Evolutionary conservation across 768 basidiomycete species (phyloP), one percentile per base, ranked within the genome.

Genomic region (Auriscalpium vulgare): DNA sequence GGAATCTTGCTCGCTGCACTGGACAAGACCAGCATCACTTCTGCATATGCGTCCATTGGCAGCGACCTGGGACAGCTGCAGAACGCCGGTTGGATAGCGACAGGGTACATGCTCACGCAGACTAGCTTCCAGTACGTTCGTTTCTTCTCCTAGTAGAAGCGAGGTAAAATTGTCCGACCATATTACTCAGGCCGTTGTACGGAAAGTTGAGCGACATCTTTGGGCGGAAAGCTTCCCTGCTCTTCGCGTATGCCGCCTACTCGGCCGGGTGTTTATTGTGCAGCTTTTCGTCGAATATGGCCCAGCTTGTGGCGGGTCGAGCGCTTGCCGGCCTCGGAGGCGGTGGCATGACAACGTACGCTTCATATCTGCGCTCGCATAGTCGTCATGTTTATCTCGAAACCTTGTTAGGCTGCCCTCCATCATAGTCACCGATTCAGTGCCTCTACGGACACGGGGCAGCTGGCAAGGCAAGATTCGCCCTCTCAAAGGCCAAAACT

Each of bases 51-150:
- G 19, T 29, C 52, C 6, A 66, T 66, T n/a, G 65, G 64, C 10
- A 63, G 53, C 48, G 64, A 66, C 35, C 44, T 66, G 8, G 63
- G 63, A 3, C 62, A 65, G 48, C 60, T 66, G 6, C 62, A 63
- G 40, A 59, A 60, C 36, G 59, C 65, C n/a, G 36, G 59, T 37
- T 59, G 67, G 62, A 62, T 70, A 50, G 50, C 64, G n/a, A 66
- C 64, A 14, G 59, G 51, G 4, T 66, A 66, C 43, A 60, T 66
- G 61, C 44, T 65, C n/a, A 63, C 59, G 10, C 23, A 62, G 37
- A 59, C 62, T 13, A 55, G 61, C 44, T 57, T 61, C 44, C 61
- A 62, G 61, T 62, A 29, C 29, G 29, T 29, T 29, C 4, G 21
- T 21, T 29, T 29, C 29, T 29, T 29, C 7, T 29, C 29, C 29